phyloP scores from a whole-genome alignment of 2,329 filamentous ascomycete species.

The Alternaria triticina region DNA sequence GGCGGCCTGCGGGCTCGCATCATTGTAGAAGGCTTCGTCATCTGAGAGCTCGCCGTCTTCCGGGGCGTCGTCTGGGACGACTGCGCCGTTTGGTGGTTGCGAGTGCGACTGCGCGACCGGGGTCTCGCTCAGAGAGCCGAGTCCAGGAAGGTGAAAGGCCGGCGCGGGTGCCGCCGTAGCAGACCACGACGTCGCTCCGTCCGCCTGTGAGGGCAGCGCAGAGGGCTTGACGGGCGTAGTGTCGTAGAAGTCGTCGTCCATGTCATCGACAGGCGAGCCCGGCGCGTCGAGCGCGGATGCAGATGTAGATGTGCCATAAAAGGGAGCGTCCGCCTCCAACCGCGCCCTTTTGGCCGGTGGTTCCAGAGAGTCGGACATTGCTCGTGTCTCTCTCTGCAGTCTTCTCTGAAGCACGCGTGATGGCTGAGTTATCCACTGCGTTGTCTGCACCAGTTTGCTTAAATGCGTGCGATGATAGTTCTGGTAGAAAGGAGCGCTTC shows the following conservation, averaged over 20 bases:
- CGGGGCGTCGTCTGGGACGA: conserved; percentile 24
- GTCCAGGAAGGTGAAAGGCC: conserved; percentile 43
- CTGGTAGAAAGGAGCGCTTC: conserved; percentile 18
- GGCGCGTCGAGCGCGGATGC: conserved; percentile 45
- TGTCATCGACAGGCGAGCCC: conserved; percentile 48
- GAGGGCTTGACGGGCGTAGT: conserved; percentile 39
- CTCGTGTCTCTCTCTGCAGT: conserved; percentile 31
- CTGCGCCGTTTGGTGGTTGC: conserved; percentile 21
- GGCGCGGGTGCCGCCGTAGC: conserved; percentile 33
- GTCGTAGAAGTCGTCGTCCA: conserved; percentile 50
- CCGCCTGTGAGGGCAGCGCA: conserved; percentile 24
- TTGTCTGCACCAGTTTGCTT: conserved; percentile 36
- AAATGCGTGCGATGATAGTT: conserved; percentile 32
- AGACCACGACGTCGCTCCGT: conserved; percentile 21
- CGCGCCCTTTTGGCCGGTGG: conserved; percentile 52
- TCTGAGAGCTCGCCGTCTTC: conserved; percentile 47
- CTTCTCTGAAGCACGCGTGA: conserved; percentile 32
- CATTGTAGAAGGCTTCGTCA: conserved; percentile 37
- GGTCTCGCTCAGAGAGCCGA: conserved; percentile 39
- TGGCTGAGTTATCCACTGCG: conserved; percentile 35
- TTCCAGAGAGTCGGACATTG: conserved; percentile 45
- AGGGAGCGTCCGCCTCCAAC: conserved; percentile 46
- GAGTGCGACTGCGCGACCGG: conserved; percentile 30
- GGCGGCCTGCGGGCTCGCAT: conserved; percentile 24
- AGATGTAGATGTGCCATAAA: conserved; percentile 37